These are phyloP conservation scores for Podospora comata DNA, from an alignment of 495 filamentous ascomycete species.

Conservation along the genomic window DNA sequence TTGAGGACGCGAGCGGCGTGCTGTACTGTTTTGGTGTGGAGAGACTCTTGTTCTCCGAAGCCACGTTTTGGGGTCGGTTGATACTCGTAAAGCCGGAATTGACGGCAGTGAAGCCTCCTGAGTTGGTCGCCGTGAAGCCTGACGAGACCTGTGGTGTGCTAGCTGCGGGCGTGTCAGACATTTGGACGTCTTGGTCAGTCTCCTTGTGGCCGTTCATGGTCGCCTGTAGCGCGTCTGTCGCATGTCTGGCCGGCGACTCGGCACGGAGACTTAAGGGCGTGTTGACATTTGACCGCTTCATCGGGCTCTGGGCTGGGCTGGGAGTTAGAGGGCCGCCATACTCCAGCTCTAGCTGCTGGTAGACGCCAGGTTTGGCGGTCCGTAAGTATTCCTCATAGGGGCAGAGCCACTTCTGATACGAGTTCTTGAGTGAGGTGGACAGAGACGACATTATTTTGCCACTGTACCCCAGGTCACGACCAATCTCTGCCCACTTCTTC, in stretches of 20 bases:
- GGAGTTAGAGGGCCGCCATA: constrained; percentile 92
- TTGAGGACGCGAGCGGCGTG: constrained; percentile 52
- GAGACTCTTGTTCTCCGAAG: constrained; percentile 36
- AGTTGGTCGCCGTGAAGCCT: constrained; percentile 75
- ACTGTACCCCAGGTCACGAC: constrained; percentile 93
- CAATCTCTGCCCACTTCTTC: constrained; percentile 99
- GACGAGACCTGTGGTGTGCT: constrained; percentile 43
- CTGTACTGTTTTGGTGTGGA: constrained; percentile 46
- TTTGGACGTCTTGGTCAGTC: constrained; percentile 50
- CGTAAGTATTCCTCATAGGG: constrained; percentile 96
- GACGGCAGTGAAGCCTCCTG: constrained; percentile 46
- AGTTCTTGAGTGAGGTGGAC: constrained; percentile 97
- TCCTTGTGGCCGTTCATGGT: constrained; percentile 55
- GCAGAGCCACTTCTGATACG: constrained; percentile 91
- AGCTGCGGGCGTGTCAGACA: constrained; percentile 48
- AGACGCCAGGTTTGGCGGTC: constrained; percentile 91
- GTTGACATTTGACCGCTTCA: constrained; percentile 70
- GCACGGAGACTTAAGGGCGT: constrained; percentile 64
- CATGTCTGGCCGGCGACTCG: constrained; percentile 68
- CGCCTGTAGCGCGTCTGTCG: constrained; percentile 64
- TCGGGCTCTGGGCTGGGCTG: constrained; percentile 80
- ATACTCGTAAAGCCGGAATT: constrained; percentile 74
- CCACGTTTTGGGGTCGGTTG: constrained; percentile 49
- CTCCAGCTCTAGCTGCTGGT: constrained; percentile 89
- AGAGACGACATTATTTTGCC: constrained; percentile 99